Evolutionary conservation across 257 asterid species (phyloP), one percentile per base, ranked within the genome.

Genomic region (Gentiana macrophylla): DNA sequence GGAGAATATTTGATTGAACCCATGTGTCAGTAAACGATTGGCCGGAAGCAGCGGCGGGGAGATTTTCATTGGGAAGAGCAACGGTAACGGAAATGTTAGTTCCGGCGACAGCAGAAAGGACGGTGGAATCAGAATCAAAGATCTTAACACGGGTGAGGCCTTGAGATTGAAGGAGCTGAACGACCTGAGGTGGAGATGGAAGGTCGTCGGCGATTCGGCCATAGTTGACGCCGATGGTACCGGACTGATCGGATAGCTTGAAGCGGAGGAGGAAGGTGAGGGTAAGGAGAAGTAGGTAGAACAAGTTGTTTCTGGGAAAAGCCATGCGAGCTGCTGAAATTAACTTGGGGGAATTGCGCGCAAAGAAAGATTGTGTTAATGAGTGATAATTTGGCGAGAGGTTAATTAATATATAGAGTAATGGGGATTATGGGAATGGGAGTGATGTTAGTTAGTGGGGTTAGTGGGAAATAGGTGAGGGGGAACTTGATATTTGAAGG

Each of bases 181-280:
- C 92, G 2, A 90, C 98, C 8, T 80, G 62, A 1, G 72, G 6
- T 1, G 98, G 94, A 1, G 88, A 38, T 0, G 98, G 98, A 4
- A 86, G 91, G 53, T 90, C 32, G 61, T 86, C 64, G 59, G 95
- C 98, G 63, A 90, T 8, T 11, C 98, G 94, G 68, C 98, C 98
- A 67, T 90, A 90, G 83, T 84, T 86, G 8, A 90, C 62, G 0
- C 89, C 98, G 6, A 86, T 10, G 47, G 72, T 43, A 57, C 94
- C 94, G 48, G 80, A 41, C 24, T 24, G 9, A 43, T 63, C 66
- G 52, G 78, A 68, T 58, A 63, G 13, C 0, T 57, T 49, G 13
- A 61, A 46, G 13, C 24, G 66, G 3, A 45, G 24, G 3, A 45
- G 24, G 2, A 59, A 59, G 35, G 61, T 33, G 5, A 51, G 5